Conservation (phyloP, 371 early-diverging fungal species). For the Mucor mucedo region DNA sequence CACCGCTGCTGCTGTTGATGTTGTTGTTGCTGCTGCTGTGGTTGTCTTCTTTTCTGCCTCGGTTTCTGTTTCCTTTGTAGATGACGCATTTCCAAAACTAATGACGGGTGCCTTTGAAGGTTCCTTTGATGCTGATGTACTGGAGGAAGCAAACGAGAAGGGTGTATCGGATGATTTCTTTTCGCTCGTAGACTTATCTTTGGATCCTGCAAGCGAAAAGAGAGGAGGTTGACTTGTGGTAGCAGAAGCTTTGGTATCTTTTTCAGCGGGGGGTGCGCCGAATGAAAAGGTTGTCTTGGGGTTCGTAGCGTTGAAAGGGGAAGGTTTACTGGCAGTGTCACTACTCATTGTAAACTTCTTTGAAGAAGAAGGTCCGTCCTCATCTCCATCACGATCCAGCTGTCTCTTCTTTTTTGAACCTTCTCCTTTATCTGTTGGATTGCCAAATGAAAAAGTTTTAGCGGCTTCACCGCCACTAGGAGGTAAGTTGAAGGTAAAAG, state of each 20-base stretch:
- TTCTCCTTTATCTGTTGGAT: too few relatives aligned
- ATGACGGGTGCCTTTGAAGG: not conserved
- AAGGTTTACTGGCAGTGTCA: not conserved
- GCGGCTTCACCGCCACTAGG: not conserved
- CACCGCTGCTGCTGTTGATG: not conserved
- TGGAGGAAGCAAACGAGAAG: constrained; percentile 6
- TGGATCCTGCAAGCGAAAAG: not conserved
- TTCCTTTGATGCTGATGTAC: not conserved
- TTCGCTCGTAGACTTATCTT: not conserved
- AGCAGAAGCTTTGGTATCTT: not conserved
- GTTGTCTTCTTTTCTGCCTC: not conserved
- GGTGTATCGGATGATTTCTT: not conserved
- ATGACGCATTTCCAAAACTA: not conserved
- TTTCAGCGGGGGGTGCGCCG: not conserved
- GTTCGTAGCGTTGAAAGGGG: not conserved
- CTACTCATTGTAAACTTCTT: not conserved
- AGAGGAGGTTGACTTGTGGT: not conserved
- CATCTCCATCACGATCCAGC: not conserved
- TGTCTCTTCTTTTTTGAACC: not conserved
- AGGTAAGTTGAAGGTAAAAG: not conserved
- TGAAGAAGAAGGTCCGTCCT: not conserved
- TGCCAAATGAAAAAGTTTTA: not conserved
- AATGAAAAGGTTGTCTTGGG: not conserved
- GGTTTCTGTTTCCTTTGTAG: not conserved
- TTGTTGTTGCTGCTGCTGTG: too few relatives aligned